phyloP scores from a whole-genome alignment of 495 filamentous ascomycete species.

The Aspergillus sclerotioniger region DNA sequence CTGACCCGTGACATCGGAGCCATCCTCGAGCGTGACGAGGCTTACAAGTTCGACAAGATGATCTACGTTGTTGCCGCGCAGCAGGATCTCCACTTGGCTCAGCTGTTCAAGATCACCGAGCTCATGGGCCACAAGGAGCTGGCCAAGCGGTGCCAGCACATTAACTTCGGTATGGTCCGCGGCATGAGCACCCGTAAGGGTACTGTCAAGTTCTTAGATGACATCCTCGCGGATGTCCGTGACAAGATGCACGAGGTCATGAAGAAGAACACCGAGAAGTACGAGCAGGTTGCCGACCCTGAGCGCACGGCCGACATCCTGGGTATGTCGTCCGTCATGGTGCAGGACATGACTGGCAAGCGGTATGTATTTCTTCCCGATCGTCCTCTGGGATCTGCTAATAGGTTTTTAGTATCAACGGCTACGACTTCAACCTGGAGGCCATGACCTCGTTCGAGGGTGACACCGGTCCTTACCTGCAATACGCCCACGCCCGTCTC shows the following conservation, averaged over 20 bases:
- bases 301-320: conserved; percentile 53
- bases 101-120: conserved; percentile 70
- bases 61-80: conserved; percentile 71
- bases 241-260: conserved; percentile 75
- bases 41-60: conserved; percentile 71
- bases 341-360: conserved; percentile 70
- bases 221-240: conserved; percentile 61
- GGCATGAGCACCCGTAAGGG: conserved; percentile 70
- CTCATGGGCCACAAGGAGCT: conserved; percentile 64
- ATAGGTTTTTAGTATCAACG: conserved; percentile 52
- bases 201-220: conserved; percentile 68
- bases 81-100: conserved; percentile 69
- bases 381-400: conserved; percentile 1
- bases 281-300: conserved; percentile 62
- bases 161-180: conserved; percentile 72
- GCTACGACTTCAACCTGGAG: conserved; percentile 66
- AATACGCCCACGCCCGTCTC: conserved; percentile 67
- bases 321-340: conserved; percentile 68
- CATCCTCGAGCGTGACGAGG: conserved; percentile 58
- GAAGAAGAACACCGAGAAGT: conserved; percentile 62
- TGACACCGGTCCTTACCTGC: conserved; percentile 68
- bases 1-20: conserved; percentile 72
- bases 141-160: conserved; percentile 61
- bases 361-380: conserved; percentile 42
- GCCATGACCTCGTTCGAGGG: conserved; percentile 69